Evolutionary conservation across 2,329 filamentous ascomycete species (phyloP).

Genomic region (Epichloe hybrida): DNA sequence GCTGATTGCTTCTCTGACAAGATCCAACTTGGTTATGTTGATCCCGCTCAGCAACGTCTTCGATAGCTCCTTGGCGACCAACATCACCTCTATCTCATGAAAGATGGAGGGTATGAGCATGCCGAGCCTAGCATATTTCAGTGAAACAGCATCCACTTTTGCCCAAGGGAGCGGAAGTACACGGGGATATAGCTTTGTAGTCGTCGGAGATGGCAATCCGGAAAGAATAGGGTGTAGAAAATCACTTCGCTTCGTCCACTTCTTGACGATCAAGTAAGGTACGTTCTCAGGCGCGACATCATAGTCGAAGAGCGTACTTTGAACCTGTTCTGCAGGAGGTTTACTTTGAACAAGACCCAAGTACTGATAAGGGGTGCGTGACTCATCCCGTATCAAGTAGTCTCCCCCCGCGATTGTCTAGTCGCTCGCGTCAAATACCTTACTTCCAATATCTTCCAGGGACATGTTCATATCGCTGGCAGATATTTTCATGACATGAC

Average conservation of each 20-base stretch:
- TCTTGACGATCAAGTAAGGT: constrained; percentile 34
- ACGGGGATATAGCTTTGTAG: constrained; percentile 28
- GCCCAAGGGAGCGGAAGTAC: constrained; percentile 36
- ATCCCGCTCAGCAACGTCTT: constrained; percentile 24
- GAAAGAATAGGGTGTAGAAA: constrained; percentile 35
- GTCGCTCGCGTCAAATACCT: constrained; percentile 12
- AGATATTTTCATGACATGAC: constrained; percentile 30
- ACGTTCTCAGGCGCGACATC: constrained; percentile 27
- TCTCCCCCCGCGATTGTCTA: constrained; percentile 10
- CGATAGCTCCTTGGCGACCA: constrained; percentile 48
- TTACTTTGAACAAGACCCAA: constrained; percentile 27
- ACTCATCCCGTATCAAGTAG: constrained; percentile 28
- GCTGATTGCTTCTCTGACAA: constrained; percentile 58
- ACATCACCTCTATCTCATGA: constrained; percentile 50
- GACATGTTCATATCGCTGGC: constrained; percentile 14
- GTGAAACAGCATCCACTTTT: constrained; percentile 33
- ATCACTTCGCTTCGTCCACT: constrained; percentile 42
- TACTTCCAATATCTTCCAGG: constrained; percentile 18
- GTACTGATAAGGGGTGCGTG: constrained; percentile 27
- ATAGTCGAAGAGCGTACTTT: constrained; percentile 22
- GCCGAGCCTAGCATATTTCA: constrained; percentile 33
- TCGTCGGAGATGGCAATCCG: constrained; percentile 9
- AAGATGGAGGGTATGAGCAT: constrained; percentile 61
- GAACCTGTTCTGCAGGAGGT: constrained; percentile 27
- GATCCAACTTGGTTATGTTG: constrained; percentile 35